Evolutionary conservation across 1,284 basidiomycete genomes (phyloP).

Genomic region (Marasmius oreades): DNA sequence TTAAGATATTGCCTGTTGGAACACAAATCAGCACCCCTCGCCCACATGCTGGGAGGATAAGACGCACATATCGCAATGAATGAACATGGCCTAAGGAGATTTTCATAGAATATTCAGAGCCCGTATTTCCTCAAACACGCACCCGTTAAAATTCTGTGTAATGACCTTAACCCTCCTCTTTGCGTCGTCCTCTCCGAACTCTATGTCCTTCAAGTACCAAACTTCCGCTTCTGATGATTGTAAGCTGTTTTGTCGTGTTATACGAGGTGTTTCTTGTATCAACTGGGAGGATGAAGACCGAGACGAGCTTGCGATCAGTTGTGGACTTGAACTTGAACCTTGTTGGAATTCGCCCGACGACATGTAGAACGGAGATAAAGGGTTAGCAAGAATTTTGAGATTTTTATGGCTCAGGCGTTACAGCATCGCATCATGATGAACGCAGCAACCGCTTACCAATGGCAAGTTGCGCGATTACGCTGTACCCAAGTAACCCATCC

Average conservation of each 20-base stretch:
- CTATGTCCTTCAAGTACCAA: constrained; percentile 76
- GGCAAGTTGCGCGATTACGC: too few species aligned
- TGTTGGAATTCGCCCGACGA: background rate
- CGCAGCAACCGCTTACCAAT: too few species aligned
- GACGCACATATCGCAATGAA: constrained; percentile 81
- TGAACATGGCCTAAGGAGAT: constrained; percentile 69
- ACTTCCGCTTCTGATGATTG: constrained; percentile 44
- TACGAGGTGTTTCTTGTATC: background rate
- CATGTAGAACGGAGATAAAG: too few species aligned
- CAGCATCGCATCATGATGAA: too few species aligned
- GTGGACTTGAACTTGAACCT: background rate
- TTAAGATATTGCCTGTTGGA: constrained; percentile 73
- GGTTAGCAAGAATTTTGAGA: too few species aligned
- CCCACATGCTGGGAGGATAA: constrained; percentile 5
- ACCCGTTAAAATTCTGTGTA: constrained; percentile 82
- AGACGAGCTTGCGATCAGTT: background rate
- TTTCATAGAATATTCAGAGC: constrained; percentile 1
- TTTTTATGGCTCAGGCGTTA: too few species aligned
- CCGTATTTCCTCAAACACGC: constrained; percentile 22
- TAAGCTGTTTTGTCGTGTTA: background rate
- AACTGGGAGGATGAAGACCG: background rate
- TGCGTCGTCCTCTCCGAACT: constrained; percentile 39
- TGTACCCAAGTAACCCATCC: too few species aligned
- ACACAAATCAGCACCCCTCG: constrained; percentile 14
- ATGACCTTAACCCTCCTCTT: constrained; percentile 56